These are phyloP conservation scores for Fusarium mundagurra DNA, from an alignment of 2,329 filamentous ascomycete genomes.

Conservation along the genomic window DNA sequence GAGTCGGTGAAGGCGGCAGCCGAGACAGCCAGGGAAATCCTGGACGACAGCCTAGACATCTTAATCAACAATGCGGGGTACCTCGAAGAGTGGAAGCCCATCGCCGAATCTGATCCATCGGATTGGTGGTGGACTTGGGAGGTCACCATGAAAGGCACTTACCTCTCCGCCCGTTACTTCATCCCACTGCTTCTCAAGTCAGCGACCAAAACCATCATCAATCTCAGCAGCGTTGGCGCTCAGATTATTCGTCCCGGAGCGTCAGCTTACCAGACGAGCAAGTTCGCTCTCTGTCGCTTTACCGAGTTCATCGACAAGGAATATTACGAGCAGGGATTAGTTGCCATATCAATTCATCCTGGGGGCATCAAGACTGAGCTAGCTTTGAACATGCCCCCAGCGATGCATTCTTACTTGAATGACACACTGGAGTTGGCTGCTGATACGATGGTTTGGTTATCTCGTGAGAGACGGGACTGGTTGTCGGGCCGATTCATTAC, in stretches of 20 bases:
- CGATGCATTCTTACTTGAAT: not conserved
- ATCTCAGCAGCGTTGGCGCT: slow-evolving; percentile 51
- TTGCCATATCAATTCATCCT: not conserved
- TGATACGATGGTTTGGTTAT: not conserved
- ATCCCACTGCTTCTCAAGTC: slow-evolving; percentile 56
- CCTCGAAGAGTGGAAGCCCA: slow-evolving; percentile 46
- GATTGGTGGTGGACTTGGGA: slow-evolving; percentile 59
- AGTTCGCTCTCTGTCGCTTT: not conserved
- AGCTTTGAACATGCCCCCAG: not conserved
- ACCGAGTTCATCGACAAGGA: not conserved
- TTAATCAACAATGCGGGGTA: slow-evolving; percentile 57
- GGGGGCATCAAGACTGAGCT: not conserved
- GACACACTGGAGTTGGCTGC: not conserved
- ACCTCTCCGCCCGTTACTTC: slow-evolving; percentile 57
- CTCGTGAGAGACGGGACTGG: not conserved
- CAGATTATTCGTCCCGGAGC: not conserved
- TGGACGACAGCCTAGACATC: slow-evolving; percentile 51
- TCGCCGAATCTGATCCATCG: slow-evolving; percentile 50
- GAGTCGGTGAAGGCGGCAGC: slow-evolving; percentile 46
- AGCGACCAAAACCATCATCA: slow-evolving; percentile 55
- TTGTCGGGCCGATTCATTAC: not conserved
- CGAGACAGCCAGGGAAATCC: slow-evolving; percentile 35
- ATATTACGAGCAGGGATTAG: not conserved
- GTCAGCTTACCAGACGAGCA: not conserved
- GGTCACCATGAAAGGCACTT: slow-evolving; percentile 61